Evolutionary conservation across 768 basidiomycete species (phyloP), one percentile per base, ranked within the genome.

Genomic region (Sporobolomyces roseus): DNA sequence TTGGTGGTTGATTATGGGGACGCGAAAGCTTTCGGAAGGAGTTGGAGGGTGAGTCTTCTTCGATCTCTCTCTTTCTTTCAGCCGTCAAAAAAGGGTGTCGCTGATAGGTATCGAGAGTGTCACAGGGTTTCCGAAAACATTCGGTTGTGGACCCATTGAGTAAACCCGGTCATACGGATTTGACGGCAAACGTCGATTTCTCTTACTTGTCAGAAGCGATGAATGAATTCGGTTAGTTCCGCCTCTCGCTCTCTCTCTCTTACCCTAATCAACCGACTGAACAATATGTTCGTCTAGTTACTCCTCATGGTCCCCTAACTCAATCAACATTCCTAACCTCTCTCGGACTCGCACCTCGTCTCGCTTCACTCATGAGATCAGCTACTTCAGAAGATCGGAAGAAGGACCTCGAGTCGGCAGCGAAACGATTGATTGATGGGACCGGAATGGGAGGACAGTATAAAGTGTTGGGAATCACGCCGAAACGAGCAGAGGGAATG

Each of bases 101-200:
- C n/a, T n/a, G n/a, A n/a, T n/a, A n/a, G n/a, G n/a, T n/a, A n/a
- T n/a, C n/a, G n/a, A 33, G 25, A 25, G 53, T 6, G 8, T 29
- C 9, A 16, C 30, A 97, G 93, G 96, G 89, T 0, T 97, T 99
- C 83, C 88, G 87, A 78, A 81, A 85, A 27, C 96, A 98, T 77
- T 83, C 86, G 65, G 85, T 91, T 19, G 88, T 90, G 2, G 88
- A 93, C 77, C 82, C 90, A 5, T 94, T 98, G 76, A 82, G 88
- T 60, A 80, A 83, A 14, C 93, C 93, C 0, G 96, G 96, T 23
- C 83, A 89, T 48, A 88, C 89, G 48, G 96, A 99, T 78, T 80
- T 98, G 53, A 99, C 96, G 0, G 87, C 89, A n/a, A 96, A 98
- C 75, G 94, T 99, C 54, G 93, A 99, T 79, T 98, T 98, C 79